A percentile compares a stretch with the other conserved stretches of the same genome.
Conservation (phyloP, 2,329 filamentous ascomycete genomes). For the Neofusicoccum umdonicola region DNA sequence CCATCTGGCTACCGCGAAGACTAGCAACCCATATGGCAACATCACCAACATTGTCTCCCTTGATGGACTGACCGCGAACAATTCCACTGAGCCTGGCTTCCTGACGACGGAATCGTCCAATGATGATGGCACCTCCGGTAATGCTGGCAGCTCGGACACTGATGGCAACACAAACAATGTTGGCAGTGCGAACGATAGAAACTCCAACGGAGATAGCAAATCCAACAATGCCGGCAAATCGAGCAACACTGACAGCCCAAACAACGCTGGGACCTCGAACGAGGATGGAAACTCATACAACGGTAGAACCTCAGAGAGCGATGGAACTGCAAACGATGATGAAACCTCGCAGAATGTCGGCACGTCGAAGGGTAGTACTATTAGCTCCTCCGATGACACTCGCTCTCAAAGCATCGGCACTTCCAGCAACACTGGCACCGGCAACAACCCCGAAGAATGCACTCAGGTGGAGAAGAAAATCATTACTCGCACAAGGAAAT, state of each 20-base stretch:
- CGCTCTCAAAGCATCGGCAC: neutral
- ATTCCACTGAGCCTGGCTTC: neutral
- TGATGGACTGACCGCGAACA: neutral
- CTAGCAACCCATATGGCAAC: neutral
- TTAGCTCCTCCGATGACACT: neutral
- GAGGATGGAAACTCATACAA: neutral
- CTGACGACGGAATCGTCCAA: neutral
- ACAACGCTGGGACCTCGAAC: neutral
- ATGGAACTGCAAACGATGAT: neutral
- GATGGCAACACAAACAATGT: neutral
- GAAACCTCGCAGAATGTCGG: too few relatives aligned
- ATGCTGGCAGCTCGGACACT: neutral
- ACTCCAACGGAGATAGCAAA: too few relatives aligned
- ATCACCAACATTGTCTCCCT: neutral
- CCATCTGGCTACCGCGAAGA: slow-evolving; percentile 10
- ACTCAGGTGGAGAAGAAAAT: neutral
- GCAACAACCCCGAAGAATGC: neutral
- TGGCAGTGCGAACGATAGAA: neutral
- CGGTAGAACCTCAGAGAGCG: neutral
- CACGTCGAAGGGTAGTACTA: too few relatives aligned
- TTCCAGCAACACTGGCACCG: neutral
- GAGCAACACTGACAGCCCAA: neutral
- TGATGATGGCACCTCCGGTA: neutral
- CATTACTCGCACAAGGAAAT: too few relatives aligned
- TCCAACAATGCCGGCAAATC: neutral